These are phyloP conservation scores for Ascobolus immersus DNA, from an alignment of 495 filamentous ascomycete species.

Conservation along the genomic window DNA sequence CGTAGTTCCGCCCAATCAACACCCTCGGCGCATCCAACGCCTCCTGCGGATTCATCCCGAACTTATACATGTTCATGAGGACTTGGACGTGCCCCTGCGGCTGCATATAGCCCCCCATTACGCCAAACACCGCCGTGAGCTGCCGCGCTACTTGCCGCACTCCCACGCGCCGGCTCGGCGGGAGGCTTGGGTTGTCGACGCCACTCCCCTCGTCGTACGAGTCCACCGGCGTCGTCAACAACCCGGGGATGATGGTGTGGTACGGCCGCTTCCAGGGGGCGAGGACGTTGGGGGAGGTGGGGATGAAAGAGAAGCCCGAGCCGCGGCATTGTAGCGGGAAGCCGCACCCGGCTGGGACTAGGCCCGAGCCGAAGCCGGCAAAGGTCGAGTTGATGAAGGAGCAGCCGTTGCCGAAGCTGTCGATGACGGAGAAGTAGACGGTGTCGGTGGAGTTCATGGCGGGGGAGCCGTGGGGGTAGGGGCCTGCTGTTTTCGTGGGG, in stretches of 20 bases:
- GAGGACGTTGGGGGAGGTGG: slow-evolving; percentile 49
- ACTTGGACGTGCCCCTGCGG: slow-evolving; percentile 95
- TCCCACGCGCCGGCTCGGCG: neutral
- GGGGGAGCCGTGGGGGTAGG: slow-evolving; percentile 34
- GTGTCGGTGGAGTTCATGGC: slow-evolving; percentile 58
- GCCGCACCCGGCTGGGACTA: slow-evolving; percentile 59
- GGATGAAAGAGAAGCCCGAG: slow-evolving; percentile 45
- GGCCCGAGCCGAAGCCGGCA: slow-evolving; percentile 64
- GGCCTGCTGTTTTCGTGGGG: slow-evolving; percentile 26
- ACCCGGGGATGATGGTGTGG: slow-evolving; percentile 88
- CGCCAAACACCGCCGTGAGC: slow-evolving; percentile 66
- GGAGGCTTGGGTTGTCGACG: too few relatives aligned
- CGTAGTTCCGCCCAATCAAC: slow-evolving; percentile 34
- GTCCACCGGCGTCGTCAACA: slow-evolving; percentile 54
- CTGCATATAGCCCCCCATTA: slow-evolving; percentile 99
- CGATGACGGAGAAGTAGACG: slow-evolving; percentile 73
- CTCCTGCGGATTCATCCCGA: slow-evolving; percentile 61
- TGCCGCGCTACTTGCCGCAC: neutral
- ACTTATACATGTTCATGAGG: slow-evolving; percentile 66
- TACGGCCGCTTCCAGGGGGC: slow-evolving; percentile 75
- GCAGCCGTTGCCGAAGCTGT: slow-evolving; percentile 61
- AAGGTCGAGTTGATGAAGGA: slow-evolving; percentile 94
- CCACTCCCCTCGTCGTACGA: too few relatives aligned
- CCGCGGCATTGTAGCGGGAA: slow-evolving; percentile 94
- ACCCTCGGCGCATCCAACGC: slow-evolving; percentile 76